phyloP scores from a whole-genome alignment of 768 basidiomycete species.

The Leccinum aurantiacum region DNA sequence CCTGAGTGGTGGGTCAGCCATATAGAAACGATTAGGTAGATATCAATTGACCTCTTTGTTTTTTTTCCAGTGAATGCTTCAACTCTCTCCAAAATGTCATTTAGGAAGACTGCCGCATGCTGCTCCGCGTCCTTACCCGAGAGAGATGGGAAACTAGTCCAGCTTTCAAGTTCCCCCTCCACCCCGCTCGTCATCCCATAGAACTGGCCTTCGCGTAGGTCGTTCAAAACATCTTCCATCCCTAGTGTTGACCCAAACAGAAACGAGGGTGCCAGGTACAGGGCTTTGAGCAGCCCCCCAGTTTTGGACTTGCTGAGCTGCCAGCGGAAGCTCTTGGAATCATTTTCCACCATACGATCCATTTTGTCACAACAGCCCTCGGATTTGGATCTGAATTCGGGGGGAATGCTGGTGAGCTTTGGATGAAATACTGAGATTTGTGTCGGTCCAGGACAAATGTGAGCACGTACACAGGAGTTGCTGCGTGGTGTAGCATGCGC shows the following conservation, averaged over 20 bases:
- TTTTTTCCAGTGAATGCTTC: not conserved
- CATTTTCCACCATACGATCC: not conserved
- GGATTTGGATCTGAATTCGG: not conserved
- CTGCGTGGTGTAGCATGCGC: not conserved
- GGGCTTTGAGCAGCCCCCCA: not conserved
- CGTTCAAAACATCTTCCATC: not conserved
- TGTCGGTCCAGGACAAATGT: not conserved
- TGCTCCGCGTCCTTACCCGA: not conserved
- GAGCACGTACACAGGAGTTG: not conserved
- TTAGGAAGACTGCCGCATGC: not conserved
- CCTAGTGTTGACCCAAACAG: not conserved
- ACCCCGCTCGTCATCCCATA: not conserved
- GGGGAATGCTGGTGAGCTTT: not conserved
- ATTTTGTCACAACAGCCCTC: not conserved
- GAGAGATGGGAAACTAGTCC: not conserved
- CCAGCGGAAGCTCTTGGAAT: not conserved
- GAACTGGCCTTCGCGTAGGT: not conserved
- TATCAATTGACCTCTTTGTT: not conserved
- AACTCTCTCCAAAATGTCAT: not conserved
- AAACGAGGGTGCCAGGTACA: not conserved
- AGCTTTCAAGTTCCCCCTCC: not conserved
- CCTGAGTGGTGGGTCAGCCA: no score
- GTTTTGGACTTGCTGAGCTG: not conserved
- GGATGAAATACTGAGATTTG: not conserved
- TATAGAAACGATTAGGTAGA: no score